Percentiles rank a stretch among this genome's conserved stretches.
Evolutionary conservation across 768 basidiomycete species (phyloP).

Genomic region (Trametes cubensis): DNA sequence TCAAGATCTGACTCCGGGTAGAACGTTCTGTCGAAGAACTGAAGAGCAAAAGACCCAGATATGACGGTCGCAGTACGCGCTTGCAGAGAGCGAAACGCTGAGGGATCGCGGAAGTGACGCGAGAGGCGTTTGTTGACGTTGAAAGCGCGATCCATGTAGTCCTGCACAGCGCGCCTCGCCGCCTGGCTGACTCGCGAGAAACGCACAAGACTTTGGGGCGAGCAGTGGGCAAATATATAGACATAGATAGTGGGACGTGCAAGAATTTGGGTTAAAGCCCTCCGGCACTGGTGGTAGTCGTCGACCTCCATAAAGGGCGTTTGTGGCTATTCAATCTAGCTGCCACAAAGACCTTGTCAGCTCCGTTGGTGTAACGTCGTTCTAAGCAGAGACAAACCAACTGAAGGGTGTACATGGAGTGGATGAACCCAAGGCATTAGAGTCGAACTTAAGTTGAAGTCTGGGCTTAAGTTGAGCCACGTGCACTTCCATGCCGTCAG

Average conservation of each 20-base stretch:
- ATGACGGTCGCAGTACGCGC: constrained; percentile 47
- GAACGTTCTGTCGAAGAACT: constrained; percentile 44
- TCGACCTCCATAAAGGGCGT: no score
- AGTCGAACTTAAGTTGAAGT: no score
- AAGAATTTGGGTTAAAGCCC: no score
- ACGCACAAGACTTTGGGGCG: constrained; percentile 15
- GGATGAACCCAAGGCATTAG: no score
- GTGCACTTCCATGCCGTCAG: no score
- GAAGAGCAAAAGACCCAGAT: constrained; percentile 56
- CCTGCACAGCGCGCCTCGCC: constrained; percentile 21
- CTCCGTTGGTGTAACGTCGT: no score
- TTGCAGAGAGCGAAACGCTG: constrained; percentile 48
- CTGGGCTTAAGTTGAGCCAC: no score
- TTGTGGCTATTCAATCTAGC: no score
- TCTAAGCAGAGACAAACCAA: no score
- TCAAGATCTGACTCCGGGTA: constrained; percentile 56
- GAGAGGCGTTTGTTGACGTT: constrained; percentile 40
- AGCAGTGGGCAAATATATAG: constrained; percentile 16
- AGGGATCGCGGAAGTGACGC: constrained; percentile 40
- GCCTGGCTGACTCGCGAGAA: constrained; percentile 24
- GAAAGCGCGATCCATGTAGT: constrained; percentile 30
- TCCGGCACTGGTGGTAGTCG: no score
- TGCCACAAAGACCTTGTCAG: no score
- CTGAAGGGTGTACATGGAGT: no score
- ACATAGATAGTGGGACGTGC: constrained; percentile 5